phyloP scores from a whole-genome alignment of 768 basidiomycete genomes.

The Sarcomyxa edulis region DNA sequence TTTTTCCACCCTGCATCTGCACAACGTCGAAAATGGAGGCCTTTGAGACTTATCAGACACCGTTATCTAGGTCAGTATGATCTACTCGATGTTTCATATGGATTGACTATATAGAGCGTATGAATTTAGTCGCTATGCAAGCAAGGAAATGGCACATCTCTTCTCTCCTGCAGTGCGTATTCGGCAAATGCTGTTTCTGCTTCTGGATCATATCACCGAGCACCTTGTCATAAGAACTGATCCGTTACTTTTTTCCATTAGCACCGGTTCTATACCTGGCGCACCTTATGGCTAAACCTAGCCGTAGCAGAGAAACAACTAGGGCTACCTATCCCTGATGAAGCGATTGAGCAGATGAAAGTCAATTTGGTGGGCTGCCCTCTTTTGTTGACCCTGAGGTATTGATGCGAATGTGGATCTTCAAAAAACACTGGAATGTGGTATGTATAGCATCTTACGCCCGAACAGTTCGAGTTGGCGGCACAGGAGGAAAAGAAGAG shows the following conservation, averaged over 20 bases:
- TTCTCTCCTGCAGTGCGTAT: slow-evolving; percentile 85
- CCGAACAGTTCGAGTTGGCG: slow-evolving; percentile 86
- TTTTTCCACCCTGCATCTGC: too few relatives aligned
- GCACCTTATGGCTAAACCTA: slow-evolving; percentile 92
- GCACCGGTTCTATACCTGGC: slow-evolving; percentile 96
- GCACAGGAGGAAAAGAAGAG: slow-evolving; percentile 95
- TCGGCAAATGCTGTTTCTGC: slow-evolving; percentile 5
- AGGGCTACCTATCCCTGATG: slow-evolving; percentile 82
- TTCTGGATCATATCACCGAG: too few relatives aligned
- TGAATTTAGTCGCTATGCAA: slow-evolving; percentile 84
- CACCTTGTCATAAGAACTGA: not conserved
- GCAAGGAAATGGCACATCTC: slow-evolving; percentile 96
- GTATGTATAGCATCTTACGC: slow-evolving; percentile 62
- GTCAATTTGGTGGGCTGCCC: slow-evolving; percentile 67
- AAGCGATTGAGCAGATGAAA: slow-evolving; percentile 93
- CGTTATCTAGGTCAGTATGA: slow-evolving; percentile 63
- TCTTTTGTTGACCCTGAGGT: slow-evolving; percentile 1
- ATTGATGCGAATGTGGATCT: slow-evolving; percentile 9
- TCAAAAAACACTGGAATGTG: not conserved
- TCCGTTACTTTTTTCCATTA: slow-evolving; percentile 22
- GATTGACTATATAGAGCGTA: not conserved
- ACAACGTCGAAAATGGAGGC: slow-evolving; percentile 44
- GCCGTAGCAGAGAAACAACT: slow-evolving; percentile 96
- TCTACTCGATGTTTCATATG: slow-evolving; percentile 1
- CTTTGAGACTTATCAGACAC: slow-evolving; percentile 74